A percentile compares a stretch with the other conserved stretches of the same genome.
phyloP scores from a whole-genome alignment of 352 stramenopile genomes.

The Phytophthora meadii region DNA sequence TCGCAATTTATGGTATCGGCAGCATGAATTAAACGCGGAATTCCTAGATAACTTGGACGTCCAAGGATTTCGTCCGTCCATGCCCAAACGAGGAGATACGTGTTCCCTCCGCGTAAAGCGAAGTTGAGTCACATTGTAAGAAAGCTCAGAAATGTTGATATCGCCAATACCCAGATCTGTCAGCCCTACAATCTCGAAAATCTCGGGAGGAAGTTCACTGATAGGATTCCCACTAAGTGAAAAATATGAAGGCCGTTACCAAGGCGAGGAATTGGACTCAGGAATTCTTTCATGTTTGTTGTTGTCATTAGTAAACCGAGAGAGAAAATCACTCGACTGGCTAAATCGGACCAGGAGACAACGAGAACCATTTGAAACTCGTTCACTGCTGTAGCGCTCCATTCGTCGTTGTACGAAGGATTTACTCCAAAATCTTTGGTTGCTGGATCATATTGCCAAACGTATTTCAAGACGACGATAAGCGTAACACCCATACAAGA shows the following conservation, averaged over 20 bases:
- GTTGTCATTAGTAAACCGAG: slow-evolving; percentile 13
- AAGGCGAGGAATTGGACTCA: neutral
- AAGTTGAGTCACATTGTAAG: slow-evolving; percentile 11
- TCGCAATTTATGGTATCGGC: slow-evolving; percentile 6
- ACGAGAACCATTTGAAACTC: slow-evolving; percentile 21
- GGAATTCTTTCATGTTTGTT: slow-evolving; percentile 15
- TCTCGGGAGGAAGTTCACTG: slow-evolving; percentile 17
- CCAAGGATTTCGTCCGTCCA: slow-evolving; percentile 13
- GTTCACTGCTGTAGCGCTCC: slow-evolving; percentile 12
- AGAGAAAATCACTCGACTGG: slow-evolving; percentile 6
- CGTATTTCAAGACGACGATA: slow-evolving; percentile 18
- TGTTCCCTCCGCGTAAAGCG: neutral
- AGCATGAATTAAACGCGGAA: slow-evolving; percentile 8
- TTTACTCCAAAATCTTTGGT: slow-evolving; percentile 11
- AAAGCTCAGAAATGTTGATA: slow-evolving; percentile 5
- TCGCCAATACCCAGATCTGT: slow-evolving; percentile 11
- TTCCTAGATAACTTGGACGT: neutral
- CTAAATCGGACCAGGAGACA: slow-evolving; percentile 5
- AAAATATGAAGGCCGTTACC: slow-evolving; percentile 6
- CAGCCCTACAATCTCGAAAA: slow-evolving; percentile 21
- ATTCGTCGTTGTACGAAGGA: slow-evolving; percentile 22
- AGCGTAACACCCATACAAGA: slow-evolving; percentile 20
- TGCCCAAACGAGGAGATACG: slow-evolving; percentile 13
- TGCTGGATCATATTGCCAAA: slow-evolving; percentile 10
- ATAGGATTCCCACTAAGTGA: slow-evolving; percentile 20